A percentile compares a stretch with the other conserved stretches of the same genome.
Conservation (phyloP, 768 basidiomycete genomes). For the Tylopilus plumbeoviolaceoides region DNA sequence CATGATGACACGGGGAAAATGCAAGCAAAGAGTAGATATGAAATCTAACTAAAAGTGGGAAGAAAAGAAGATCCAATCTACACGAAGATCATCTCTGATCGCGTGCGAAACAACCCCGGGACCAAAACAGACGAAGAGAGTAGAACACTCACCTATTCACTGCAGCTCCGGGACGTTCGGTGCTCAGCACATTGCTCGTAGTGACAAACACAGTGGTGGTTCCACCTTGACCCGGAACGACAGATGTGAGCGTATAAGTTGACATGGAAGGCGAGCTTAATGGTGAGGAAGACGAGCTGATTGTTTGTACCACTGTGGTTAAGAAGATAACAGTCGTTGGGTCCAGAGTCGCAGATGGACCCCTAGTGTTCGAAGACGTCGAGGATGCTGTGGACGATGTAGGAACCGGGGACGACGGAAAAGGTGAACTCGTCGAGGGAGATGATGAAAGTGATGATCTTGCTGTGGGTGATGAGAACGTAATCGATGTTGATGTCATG, state of each 20-base stretch:
- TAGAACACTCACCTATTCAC: conserved; percentile 14
- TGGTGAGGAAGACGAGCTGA: neutral
- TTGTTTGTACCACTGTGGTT: conserved; percentile 12
- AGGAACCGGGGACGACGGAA: neutral
- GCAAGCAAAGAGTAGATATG: conserved; percentile 2
- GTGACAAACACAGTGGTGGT: conserved; percentile 18
- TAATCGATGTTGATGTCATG: neutral
- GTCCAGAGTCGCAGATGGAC: neutral
- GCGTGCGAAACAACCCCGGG: neutral
- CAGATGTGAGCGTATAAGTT: conserved; percentile 20
- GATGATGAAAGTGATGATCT: conserved; percentile 1
- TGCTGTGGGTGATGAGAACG: neutral
- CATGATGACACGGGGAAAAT: conserved; percentile 20
- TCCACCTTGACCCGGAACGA: conserved; percentile 10
- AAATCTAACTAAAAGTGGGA: conserved; percentile 1
- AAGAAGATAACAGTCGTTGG: conserved; percentile 12
- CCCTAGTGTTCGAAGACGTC: neutral
- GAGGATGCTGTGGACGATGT: neutral
- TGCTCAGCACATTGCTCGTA: conserved; percentile 24
- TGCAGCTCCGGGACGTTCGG: conserved; percentile 3
- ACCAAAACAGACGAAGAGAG: neutral
- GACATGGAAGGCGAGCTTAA: conserved; percentile 8
- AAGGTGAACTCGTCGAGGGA: neutral
- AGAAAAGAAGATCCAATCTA: conserved; percentile 5
- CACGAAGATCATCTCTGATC: conserved; percentile 9